Conservation (phyloP, 2,329 filamentous ascomycete genomes). For the Phialemoniopsis sp. region DNA sequence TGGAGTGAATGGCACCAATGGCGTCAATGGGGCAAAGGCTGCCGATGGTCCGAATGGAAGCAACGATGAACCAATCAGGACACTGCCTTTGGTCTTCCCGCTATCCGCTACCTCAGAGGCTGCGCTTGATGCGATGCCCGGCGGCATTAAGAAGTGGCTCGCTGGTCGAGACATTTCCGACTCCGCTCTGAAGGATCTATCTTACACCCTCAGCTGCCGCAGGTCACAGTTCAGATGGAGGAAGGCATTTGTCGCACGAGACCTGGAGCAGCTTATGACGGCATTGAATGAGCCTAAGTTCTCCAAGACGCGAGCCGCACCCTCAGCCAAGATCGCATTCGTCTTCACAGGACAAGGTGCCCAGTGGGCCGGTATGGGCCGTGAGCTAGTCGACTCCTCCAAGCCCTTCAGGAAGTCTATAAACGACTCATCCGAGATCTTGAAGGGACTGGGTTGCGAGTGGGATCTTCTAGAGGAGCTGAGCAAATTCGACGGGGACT, state of each 20-base stretch:
- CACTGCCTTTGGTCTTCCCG: no score
- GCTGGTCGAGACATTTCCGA: no score
- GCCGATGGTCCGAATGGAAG: not conserved
- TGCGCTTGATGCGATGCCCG: no score
- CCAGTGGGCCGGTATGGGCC: slow-evolving; percentile 26
- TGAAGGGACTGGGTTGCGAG: slow-evolving; percentile 1
- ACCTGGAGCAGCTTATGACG: not conserved
- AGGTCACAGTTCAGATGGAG: slow-evolving; percentile 17
- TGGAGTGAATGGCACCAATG: slow-evolving; percentile 10
- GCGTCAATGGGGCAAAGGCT: not conserved
- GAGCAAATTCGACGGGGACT: no score
- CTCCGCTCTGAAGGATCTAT: no score
- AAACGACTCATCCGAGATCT: no score
- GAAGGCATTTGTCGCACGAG: slow-evolving; percentile 11
- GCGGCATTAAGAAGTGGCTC: no score
- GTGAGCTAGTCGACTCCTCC: slow-evolving; percentile 20
- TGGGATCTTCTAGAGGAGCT: slow-evolving; percentile 4
- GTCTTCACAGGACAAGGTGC: slow-evolving; percentile 28
- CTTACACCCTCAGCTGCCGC: slow-evolving; percentile 15
- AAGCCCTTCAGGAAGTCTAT: no score
- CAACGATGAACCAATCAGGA: no score
- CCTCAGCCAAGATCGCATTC: not conserved
- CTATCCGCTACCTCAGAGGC: no score
- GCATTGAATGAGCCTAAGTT: slow-evolving; percentile 3
- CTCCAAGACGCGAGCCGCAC: not conserved